These are phyloP conservation scores for Lachancea dasiensis DNA, from an alignment of 805 yeast species.

Conservation along the genomic window DNA sequence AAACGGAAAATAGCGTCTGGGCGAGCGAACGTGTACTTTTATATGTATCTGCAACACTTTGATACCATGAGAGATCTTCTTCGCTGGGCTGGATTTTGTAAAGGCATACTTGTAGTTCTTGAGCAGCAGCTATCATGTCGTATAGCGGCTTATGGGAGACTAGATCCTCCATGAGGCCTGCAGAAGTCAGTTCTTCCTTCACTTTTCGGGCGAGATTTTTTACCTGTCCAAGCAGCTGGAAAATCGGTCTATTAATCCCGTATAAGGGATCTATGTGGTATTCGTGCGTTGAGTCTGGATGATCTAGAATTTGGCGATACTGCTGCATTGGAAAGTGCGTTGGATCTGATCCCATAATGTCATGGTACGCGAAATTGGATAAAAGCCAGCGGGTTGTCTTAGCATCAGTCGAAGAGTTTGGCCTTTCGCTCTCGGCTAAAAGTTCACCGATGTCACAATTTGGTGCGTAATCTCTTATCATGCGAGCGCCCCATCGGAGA, in stretches of 20 bases:
- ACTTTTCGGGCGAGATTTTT: constrained; percentile 52
- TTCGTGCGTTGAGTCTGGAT: background rate
- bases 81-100: constrained; percentile 14
- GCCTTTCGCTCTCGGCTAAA: constrained; percentile 4
- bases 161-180: background rate
- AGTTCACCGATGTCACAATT: constrained; percentile 9
- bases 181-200: constrained; percentile 30
- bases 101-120: constrained; percentile 13
- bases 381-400: constrained; percentile 50
- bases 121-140: constrained; percentile 15
- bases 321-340: constrained; percentile 59
- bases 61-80: constrained; percentile 16
- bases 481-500: constrained; percentile 57
- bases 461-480: constrained; percentile 51
- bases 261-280: constrained; percentile 54
- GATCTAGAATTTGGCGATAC: constrained; percentile 47
- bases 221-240: constrained; percentile 61
- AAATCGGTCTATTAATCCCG: constrained; percentile 68
- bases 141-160: constrained; percentile 14
- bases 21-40: constrained; percentile 56
- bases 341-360: constrained; percentile 60
- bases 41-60: constrained; percentile 19
- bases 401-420: constrained; percentile 8
- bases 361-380: constrained; percentile 77
- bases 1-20: constrained; percentile 62